Evolutionary conservation across 176 grass and related monocot genomes (phyloP).

Genomic region (Dactylis glomerata): DNA sequence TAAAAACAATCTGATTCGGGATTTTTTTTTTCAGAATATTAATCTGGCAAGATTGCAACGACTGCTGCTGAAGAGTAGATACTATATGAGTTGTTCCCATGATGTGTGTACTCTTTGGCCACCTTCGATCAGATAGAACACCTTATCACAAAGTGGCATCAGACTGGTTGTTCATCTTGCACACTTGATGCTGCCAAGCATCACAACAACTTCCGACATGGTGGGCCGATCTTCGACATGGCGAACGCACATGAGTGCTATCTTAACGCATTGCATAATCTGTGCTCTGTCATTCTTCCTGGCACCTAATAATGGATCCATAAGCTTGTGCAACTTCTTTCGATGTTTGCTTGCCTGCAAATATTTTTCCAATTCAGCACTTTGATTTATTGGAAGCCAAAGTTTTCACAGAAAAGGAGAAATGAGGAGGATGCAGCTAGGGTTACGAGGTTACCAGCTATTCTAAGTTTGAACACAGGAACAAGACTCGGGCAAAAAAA

Average conservation of each 20-base stretch:
- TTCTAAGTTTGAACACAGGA: not conserved
- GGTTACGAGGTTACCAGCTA: not conserved
- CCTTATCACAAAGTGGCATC: not conserved
- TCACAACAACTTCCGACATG: constrained; percentile 33
- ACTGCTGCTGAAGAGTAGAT: not conserved
- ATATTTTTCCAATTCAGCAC: not conserved
- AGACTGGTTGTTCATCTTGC: not conserved
- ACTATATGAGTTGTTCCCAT: not conserved
- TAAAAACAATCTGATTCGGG: not conserved
- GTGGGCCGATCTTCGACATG: not conserved
- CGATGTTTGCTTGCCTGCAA: constrained; percentile 6
- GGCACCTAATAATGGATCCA: constrained; percentile 1
- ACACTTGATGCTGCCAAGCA: not conserved
- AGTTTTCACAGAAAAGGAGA: not conserved
- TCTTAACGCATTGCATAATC: constrained; percentile 8
- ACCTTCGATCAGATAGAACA: not conserved
- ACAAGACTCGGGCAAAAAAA: not conserved
- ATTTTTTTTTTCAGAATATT: not conserved
- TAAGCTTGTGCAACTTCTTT: not conserved
- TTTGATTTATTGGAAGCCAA: not conserved
- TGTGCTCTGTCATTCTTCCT: not conserved
- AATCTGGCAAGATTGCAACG: not conserved
- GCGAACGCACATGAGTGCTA: not conserved
- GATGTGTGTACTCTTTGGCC: not conserved
- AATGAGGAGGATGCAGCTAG: not conserved